Evolutionary conservation across 2,329 filamentous ascomycete species (phyloP).

Genomic region (Chaetomium strumarium): DNA sequence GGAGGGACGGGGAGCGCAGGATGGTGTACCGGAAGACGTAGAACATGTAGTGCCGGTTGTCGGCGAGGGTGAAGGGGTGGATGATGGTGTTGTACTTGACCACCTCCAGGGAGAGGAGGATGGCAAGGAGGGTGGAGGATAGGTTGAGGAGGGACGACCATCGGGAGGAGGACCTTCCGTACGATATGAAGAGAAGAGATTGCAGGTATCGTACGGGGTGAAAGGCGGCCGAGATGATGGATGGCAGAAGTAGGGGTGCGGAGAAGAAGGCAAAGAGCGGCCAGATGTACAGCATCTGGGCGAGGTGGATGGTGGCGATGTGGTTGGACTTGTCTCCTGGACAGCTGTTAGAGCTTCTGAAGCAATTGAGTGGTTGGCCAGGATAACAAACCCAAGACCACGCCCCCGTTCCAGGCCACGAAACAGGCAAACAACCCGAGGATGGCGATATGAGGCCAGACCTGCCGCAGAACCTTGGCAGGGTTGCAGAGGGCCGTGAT

Average conservation of each 20-base stretch:
- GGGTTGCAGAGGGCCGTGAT: conserved; percentile 51
- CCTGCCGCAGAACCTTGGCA: conserved; percentile 37
- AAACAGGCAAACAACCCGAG: conserved; percentile 66
- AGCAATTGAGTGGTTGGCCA: background rate
- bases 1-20: conserved; percentile 55
- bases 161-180: conserved; percentile 7
- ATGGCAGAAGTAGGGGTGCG: conserved; percentile 63
- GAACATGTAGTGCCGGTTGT: conserved; percentile 96
- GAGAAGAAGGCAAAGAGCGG: conserved; percentile 88
- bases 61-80: conserved; percentile 91
- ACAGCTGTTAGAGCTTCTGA: conserved; percentile 24
- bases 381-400: conserved; percentile 70
- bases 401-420: conserved; percentile 80
- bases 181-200: background rate
- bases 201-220: background rate
- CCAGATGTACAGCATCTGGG: conserved; percentile 96
- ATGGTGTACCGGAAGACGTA: conserved; percentile 88
- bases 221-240: conserved; percentile 34
- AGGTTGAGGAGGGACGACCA: conserved; percentile 26
- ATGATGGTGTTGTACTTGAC: conserved; percentile 86
- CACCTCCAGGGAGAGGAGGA: conserved; percentile 37
- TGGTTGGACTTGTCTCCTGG: conserved; percentile 91
- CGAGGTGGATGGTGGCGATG: conserved; percentile 76
- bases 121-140: conserved; percentile 32
- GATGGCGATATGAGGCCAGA: conserved; percentile 58